Evolutionary conservation across 225 moss, liverwort and hornwort species (phyloP).

Genomic region (Polytrichum commune): DNA sequence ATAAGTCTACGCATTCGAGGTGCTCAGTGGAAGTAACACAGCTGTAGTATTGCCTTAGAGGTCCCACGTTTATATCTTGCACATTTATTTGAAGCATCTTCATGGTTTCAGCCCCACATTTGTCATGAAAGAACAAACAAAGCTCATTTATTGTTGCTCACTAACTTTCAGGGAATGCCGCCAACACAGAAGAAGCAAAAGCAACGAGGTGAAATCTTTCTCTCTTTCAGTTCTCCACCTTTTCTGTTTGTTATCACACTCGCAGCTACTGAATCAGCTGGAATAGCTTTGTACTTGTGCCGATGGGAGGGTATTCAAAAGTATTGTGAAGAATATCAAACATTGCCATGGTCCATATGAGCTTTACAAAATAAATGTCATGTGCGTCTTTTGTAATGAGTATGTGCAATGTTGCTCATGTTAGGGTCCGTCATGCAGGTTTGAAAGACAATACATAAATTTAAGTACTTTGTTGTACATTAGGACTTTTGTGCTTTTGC

Average conservation of each 20-base stretch:
- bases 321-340: not conserved
- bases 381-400: not conserved
- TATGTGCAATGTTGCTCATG: not conserved
- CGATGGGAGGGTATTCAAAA: not conserved
- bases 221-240: not conserved
- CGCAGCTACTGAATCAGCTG: too few species aligned
- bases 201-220: not conserved
- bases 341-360: not conserved
- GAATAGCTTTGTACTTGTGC: not conserved
- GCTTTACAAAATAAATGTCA: not conserved
- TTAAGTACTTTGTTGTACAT: too few species aligned
- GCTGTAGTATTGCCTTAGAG: too few species aligned
- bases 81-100: not conserved
- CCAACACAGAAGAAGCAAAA: not conserved
- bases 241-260: not conserved
- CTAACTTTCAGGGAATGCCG: constrained; percentile 4
- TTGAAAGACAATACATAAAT: too few species aligned
- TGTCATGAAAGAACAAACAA: too few species aligned
- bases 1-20: constrained; percentile 3
- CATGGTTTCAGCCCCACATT: not conserved
- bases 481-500: too few species aligned
- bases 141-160: not conserved
- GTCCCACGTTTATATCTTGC: not conserved
- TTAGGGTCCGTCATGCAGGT: too few species aligned
- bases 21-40: not conserved